Evolutionary conservation across 176 grass and related monocot genomes (phyloP), one percentile per base, ranked within the genome.

Genomic region (Aegilops tauschii): DNA sequence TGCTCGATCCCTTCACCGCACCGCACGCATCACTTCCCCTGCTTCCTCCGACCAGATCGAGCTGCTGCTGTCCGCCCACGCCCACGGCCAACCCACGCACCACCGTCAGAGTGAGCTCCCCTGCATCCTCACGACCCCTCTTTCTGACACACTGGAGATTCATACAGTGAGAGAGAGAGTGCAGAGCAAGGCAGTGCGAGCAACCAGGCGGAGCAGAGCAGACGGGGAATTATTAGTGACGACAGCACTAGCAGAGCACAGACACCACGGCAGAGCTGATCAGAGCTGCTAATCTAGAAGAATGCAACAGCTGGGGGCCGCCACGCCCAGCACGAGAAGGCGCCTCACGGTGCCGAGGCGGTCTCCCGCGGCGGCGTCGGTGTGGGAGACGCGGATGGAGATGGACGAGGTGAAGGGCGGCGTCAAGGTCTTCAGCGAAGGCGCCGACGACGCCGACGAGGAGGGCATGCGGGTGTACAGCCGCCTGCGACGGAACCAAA

Each of bases 371-470:
- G 72, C 31, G 6, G 89, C 85, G 73, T 99, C 94, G 18, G 89
- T 91, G 81, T 93, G 92, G 88, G 92, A 93, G 83, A 86, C 90
- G 7, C 83, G 89, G 89, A 96, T 94, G 94, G 92, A 73, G 86
- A 93, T 99, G 94, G 97, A 96, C 76, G 94, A 96, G 72, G 94
- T 88, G 20, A 94, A 94, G 61, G 94, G 90, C 29, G 97, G 94
- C 49, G 85, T 96, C 84, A 99, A 96, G 90, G 97, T 94, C 17
- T 99, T 99, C 72, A 97, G 85, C 84, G 92, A 58, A 34, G 86
- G 71, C 9, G 82, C 58, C 27, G 87, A 85, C 62, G 78, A 85
- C 16, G 93, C 92, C 20, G 94, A 96, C 65, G 92, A 99, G 79
- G 97, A 94, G 39, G 97, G 94, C 8, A 29, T 88, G 65, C 85